These are phyloP conservation scores for Wickerhamomyces chambardii DNA, from an alignment of 805 yeast species.

Conservation along the genomic window DNA sequence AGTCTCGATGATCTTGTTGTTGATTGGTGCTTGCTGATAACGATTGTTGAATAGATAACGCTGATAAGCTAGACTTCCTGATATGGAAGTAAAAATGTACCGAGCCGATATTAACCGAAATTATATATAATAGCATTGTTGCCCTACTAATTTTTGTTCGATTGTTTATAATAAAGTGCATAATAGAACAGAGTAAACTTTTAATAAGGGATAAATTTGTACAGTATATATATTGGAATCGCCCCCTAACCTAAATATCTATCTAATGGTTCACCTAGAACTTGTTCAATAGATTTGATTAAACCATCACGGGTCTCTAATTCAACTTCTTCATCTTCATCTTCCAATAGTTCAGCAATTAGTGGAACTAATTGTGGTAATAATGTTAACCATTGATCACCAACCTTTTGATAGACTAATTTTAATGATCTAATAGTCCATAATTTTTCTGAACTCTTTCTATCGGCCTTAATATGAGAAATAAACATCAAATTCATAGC, in stretches of 20 bases:
- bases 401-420: constrained; percentile 79
- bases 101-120: no score
- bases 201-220: no score
- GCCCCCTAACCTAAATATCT: constrained; percentile 44
- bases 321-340: constrained; percentile 91
- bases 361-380: constrained; percentile 93
- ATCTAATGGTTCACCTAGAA: constrained; percentile 91
- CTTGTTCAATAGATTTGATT: constrained; percentile 85
- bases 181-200: no score
- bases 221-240: not conserved
- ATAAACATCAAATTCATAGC: constrained; percentile 54
- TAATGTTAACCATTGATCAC: constrained; percentile 88
- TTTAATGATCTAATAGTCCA: constrained; percentile 81
- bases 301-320: constrained; percentile 83
- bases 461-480: constrained; percentile 57
- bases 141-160: no score
- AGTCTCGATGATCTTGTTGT: no score
- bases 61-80: constrained; percentile 3
- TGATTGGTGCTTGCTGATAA: no score
- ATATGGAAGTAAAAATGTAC: constrained; percentile 1
- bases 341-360: constrained; percentile 92
- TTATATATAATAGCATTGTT: no score
- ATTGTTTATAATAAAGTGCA: no score
- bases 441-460: constrained; percentile 48
- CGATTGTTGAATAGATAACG: not conserved